Evolutionary conservation across 2,329 filamentous ascomycete species (phyloP).

Genomic region (Trichoderma sp.): DNA sequence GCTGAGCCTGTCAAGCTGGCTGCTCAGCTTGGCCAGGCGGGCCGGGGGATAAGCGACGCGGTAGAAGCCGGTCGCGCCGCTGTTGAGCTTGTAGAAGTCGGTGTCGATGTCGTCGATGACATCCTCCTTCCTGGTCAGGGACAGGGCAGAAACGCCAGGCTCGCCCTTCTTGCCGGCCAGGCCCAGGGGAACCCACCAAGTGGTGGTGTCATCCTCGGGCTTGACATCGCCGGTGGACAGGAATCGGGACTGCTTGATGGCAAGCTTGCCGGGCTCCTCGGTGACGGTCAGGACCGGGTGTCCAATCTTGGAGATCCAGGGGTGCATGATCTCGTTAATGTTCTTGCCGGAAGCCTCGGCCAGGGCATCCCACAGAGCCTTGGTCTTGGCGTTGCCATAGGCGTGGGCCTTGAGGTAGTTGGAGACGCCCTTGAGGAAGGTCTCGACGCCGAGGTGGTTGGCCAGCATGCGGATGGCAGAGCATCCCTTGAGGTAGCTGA

Average conservation of each 20-base stretch:
- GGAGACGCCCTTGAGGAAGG: conserved; percentile 86
- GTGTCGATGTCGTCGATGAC: conserved; percentile 74
- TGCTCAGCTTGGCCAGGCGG: conserved; percentile 77
- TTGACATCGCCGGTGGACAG: conserved; percentile 88
- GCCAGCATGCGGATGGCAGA: conserved; percentile 97
- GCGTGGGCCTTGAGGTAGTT: conserved; percentile 86
- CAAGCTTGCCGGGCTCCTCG: conserved; percentile 81
- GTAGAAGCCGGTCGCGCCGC: conserved; percentile 84
- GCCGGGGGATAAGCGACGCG: conserved; percentile 90
- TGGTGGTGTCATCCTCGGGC: conserved; percentile 85
- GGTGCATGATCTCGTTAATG: conserved; percentile 83
- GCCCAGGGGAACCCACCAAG: conserved; percentile 93
- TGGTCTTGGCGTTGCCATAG: conserved; percentile 88
- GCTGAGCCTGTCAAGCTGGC: conserved; percentile 73
- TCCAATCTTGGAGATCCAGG: conserved; percentile 94
- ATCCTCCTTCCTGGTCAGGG: conserved; percentile 75
- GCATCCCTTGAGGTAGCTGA: conserved; percentile 95
- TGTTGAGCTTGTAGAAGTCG: conserved; percentile 92
- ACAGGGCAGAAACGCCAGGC: conserved; percentile 62
- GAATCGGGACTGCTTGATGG: conserved; percentile 84
- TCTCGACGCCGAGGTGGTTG: conserved; percentile 82
- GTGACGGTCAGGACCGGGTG: conserved; percentile 87
- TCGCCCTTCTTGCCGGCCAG: conserved; percentile 74
- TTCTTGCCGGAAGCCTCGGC: conserved; percentile 86
- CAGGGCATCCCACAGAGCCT: conserved; percentile 86